phyloP scores from a whole-genome alignment of 306 rosid genomes.

The Cucurbita argyrosperma region DNA sequence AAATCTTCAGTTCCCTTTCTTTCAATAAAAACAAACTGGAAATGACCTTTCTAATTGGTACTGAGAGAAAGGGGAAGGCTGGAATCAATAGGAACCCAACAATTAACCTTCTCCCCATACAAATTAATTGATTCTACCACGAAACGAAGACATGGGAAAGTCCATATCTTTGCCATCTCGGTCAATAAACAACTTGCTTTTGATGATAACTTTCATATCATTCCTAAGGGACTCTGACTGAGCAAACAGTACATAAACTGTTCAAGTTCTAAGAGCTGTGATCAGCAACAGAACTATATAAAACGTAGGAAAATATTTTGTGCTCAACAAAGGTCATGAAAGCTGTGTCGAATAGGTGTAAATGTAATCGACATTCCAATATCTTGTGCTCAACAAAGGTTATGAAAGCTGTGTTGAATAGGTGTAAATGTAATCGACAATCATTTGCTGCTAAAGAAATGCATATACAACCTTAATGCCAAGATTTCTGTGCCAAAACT shows the following conservation, averaged over 20 bases:
- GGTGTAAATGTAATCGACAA: neutral
- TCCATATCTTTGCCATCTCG: neutral
- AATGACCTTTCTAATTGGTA: neutral
- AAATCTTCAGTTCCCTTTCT: neutral
- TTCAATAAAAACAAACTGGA: neutral
- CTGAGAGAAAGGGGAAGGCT: neutral
- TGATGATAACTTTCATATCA: neutral
- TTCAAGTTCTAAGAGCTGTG: neutral
- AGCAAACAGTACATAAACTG: neutral
- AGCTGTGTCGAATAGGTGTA: neutral
- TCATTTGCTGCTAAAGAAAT: neutral
- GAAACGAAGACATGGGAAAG: neutral
- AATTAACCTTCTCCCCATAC: too few species aligned
- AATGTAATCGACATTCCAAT: neutral
- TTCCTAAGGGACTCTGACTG: neutral
- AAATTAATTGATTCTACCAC: neutral
- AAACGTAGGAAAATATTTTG: neutral
- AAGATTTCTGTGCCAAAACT: constrained; percentile 37
- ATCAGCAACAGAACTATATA: neutral
- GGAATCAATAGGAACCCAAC: neutral
- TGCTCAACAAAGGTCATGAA: neutral
- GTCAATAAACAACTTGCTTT: neutral
- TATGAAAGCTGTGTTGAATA: neutral
- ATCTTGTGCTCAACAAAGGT: neutral
- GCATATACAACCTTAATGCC: constrained; percentile 25